Percentiles rank a stretch among this genome's conserved stretches.
Evolutionary conservation across 2,329 filamentous ascomycete genomes (phyloP).

Genomic region (Didymella arachidicola): DNA sequence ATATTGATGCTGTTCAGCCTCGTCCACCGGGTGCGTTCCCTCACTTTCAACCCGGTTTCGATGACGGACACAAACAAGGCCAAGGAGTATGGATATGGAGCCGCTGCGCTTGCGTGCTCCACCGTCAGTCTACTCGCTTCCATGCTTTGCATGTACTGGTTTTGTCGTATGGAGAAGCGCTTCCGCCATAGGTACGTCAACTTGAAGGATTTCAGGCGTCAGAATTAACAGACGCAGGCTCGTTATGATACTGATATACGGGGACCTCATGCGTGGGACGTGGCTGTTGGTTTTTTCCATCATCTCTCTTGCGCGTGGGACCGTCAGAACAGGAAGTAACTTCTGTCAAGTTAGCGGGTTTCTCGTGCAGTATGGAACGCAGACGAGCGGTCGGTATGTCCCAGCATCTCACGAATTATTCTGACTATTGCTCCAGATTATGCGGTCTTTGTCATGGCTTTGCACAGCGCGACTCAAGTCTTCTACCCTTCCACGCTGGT

Average conservation of each 20-base stretch:
- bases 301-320: conserved; percentile 63
- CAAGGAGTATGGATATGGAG: conserved; percentile 10
- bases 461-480: conserved; percentile 77
- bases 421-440: conserved; percentile 58
- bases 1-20: not conserved
- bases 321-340: conserved; percentile 58
- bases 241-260: conserved; percentile 76
- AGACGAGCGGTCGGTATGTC: conserved; percentile 63
- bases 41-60: conserved; percentile 5
- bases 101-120: conserved; percentile 6
- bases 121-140: conserved; percentile 11
- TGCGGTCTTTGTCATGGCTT: conserved; percentile 74
- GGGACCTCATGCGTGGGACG: conserved; percentile 73
- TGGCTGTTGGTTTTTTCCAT: conserved; percentile 73
- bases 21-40: not conserved
- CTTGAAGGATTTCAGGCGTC: not conserved
- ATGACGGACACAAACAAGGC: conserved; percentile 11
- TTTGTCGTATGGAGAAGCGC: conserved; percentile 73
- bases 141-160: conserved; percentile 66
- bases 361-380: conserved; percentile 70
- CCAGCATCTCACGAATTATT: not conserved
- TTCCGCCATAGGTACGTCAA: conserved; percentile 73
- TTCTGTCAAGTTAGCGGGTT: conserved; percentile 76
- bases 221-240: conserved; percentile 58
- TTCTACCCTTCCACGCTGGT: conserved; percentile 61